Evolutionary conservation across 202 grass and related monocot species (phyloP).

Genomic region (Carex sylvatica): DNA sequence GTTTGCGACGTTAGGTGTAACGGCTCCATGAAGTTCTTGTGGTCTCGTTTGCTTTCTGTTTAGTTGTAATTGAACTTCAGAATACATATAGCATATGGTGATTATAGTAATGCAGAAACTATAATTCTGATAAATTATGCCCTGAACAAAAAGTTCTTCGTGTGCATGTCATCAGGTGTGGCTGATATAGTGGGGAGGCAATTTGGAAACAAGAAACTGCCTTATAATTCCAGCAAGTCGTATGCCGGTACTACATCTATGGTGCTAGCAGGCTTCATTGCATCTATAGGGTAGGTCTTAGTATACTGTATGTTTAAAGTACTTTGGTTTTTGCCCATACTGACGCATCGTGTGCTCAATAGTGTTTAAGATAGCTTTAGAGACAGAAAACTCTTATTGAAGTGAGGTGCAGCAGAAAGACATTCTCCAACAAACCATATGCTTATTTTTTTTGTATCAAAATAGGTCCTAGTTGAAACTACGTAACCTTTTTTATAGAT

Average conservation of each 20-base stretch:
- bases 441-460: background rate
- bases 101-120: constrained; percentile 1
- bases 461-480: background rate
- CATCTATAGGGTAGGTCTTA: constrained; percentile 74
- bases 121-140: background rate
- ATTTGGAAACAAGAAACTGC: constrained; percentile 68
- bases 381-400: background rate
- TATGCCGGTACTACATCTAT: constrained; percentile 80
- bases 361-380: background rate
- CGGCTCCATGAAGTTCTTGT: background rate
- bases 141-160: background rate
- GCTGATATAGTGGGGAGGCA: constrained; percentile 81
- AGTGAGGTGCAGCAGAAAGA: background rate
- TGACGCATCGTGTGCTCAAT: background rate
- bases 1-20: background rate
- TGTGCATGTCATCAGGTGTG: constrained; percentile 51
- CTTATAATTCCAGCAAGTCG: constrained; percentile 81
- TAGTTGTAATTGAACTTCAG: background rate
- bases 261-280: constrained; percentile 56
- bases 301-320: background rate
- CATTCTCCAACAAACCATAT: background rate
- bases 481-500: background rate
- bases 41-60: background rate
- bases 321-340: background rate
- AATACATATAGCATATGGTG: background rate